Evolutionary conservation across 306 rosid species (phyloP).

Genomic region (Echinosophora koreensis): DNA sequence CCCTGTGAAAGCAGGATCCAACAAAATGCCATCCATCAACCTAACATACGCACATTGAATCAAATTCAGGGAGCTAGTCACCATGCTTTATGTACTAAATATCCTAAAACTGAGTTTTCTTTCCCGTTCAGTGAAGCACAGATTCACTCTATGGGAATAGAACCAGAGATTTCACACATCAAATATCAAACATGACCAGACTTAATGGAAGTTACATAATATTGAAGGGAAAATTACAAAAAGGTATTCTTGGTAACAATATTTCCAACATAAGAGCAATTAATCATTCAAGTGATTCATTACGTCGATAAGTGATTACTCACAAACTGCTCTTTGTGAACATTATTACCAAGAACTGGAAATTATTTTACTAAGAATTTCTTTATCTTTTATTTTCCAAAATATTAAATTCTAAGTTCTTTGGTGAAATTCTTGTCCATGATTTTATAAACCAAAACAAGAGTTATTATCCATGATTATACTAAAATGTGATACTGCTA

Average conservation of each 20-base stretch:
- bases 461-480: neutral
- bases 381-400: neutral
- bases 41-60: neutral
- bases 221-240: constrained; percentile 6
- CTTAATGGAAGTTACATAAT: constrained; percentile 3
- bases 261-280: neutral
- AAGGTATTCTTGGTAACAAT: constrained; percentile 2
- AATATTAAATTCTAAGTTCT: neutral
- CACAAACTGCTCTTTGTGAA: neutral
- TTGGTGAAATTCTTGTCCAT: neutral
- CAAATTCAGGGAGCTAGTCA: neutral
- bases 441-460: neutral
- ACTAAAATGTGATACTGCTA: constrained; percentile 14
- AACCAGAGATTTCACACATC: neutral
- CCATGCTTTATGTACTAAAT: neutral
- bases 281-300: neutral
- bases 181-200: constrained; percentile 7
- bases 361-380: constrained; percentile 9
- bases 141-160: neutral
- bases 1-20: neutral
- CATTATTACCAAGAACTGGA: constrained; percentile 8
- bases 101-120: neutral
- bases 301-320: constrained; percentile 6
- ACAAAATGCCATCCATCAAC: neutral
- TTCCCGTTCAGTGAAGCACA: neutral